Evolutionary conservation across 2,329 filamentous ascomycete species (phyloP).

Genomic region (Beauveria varroae): DNA sequence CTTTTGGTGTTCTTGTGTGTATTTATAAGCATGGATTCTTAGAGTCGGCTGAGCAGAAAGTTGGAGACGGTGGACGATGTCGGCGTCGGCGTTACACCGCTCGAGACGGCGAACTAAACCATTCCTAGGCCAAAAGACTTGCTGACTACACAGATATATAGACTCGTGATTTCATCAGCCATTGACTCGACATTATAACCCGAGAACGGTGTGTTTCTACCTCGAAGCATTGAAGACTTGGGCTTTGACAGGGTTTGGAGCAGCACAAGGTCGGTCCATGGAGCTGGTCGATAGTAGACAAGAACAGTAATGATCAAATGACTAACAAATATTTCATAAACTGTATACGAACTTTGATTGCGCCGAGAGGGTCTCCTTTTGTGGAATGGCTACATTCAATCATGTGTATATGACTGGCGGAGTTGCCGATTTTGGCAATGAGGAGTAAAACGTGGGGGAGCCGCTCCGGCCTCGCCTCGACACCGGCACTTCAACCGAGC

Average conservation of each 20-base stretch:
- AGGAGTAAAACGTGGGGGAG: neutral
- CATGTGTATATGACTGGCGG: neutral
- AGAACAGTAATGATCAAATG: neutral
- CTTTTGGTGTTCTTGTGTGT: neutral
- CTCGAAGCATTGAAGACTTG: neutral
- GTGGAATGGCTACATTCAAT: neutral
- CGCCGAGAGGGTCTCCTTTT: neutral
- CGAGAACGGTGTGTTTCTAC: no score
- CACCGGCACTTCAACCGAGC: no score
- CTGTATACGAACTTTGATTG: neutral
- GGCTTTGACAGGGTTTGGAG: no score
- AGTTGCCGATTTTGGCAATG: conserved; percentile 1
- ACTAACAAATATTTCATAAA: neutral
- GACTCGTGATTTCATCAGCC: no score
- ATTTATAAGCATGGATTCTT: neutral
- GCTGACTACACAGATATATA: no score
- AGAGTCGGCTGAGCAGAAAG: conserved; percentile 7
- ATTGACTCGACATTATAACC: no score
- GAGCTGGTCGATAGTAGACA: neutral
- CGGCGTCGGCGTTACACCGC: neutral
- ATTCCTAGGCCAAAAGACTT: neutral
- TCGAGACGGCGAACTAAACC: neutral
- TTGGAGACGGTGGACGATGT: neutral
- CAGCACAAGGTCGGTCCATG: neutral
- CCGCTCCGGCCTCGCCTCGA: neutral